Percentiles rank a stretch among this genome's conserved stretches.
phyloP scores from a whole-genome alignment of 2,329 filamentous ascomycete species.

The Fusarium protoensiforme region DNA sequence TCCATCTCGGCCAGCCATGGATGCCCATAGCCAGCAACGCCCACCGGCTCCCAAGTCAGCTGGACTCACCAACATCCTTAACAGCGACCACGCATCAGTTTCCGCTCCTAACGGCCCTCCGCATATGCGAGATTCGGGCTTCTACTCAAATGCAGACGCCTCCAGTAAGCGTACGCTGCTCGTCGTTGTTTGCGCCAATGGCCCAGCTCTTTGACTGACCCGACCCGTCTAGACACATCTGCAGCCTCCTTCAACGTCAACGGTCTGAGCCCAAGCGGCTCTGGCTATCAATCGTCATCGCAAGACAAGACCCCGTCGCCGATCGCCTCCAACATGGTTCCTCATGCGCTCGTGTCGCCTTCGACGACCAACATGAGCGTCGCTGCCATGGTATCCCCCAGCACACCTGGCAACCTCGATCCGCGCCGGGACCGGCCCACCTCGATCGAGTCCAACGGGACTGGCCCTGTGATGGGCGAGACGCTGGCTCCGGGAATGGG shows the following conservation, averaged over 20 bases:
- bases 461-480: conserved; percentile 47
- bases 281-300: conserved; percentile 61
- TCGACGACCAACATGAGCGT: conserved; percentile 72
- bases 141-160: conserved; percentile 56
- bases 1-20: conserved; percentile 37
- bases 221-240: conserved; percentile 48
- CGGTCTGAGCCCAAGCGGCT: conserved; percentile 55
- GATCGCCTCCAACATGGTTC: conserved; percentile 61
- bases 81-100: conserved; percentile 47
- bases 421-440: conserved; percentile 57
- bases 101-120: conserved; percentile 43
- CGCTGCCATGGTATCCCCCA: conserved; percentile 73
- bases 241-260: conserved; percentile 53
- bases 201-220: conserved; percentile 30
- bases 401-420: conserved; percentile 55
- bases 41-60: conserved; percentile 48
- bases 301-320: conserved; percentile 73
- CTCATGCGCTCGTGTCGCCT: conserved; percentile 66
- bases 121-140: conserved; percentile 55
- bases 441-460: conserved; percentile 49
- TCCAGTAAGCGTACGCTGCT: conserved; percentile 55
- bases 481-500: conserved; percentile 54
- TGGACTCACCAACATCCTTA: conserved; percentile 53
- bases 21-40: conserved; percentile 42
- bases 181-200: conserved; percentile 22